A percentile compares a stretch with the other conserved stretches of the same genome.
Evolutionary conservation across 2,329 filamentous ascomycete species (phyloP).

Genomic region (Colletotrichum neosansevieriae): DNA sequence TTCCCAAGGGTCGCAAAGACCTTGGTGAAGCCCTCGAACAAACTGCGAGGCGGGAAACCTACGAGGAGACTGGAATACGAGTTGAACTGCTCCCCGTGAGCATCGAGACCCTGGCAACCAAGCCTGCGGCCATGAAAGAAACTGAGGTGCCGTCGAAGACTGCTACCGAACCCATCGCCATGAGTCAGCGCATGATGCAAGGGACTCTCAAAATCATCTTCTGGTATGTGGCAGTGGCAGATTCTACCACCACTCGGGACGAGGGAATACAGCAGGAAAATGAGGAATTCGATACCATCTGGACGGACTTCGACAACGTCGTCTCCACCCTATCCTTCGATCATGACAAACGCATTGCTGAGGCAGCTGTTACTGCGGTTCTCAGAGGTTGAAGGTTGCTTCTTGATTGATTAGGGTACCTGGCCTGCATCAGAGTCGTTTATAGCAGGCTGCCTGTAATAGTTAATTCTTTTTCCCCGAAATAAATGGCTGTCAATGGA

Average conservation of each 20-base stretch:
- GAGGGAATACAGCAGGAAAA: not conserved
- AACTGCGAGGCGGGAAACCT: slow-evolving; percentile 40
- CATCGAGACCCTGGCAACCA: not conserved
- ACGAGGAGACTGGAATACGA: slow-evolving; percentile 39
- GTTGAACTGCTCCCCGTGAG: not conserved
- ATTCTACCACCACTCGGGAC: not conserved
- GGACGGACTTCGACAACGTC: not conserved
- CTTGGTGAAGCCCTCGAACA: slow-evolving; percentile 35
- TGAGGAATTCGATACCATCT: not conserved
- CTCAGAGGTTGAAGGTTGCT: not conserved
- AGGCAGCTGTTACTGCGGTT: not conserved
- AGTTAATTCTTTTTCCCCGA: too few relatives aligned
- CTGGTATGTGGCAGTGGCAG: not conserved
- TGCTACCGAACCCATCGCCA: not conserved
- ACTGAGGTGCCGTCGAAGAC: too few relatives aligned
- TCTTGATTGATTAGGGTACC: too few relatives aligned
- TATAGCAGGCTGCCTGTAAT: too few relatives aligned
- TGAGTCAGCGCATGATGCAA: not conserved
- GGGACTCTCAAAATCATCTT: not conserved
- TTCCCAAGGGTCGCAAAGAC: slow-evolving; percentile 42
- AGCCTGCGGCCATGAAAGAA: not conserved
- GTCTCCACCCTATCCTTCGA: not conserved
- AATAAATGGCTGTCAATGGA: too few relatives aligned
- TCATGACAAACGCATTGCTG: not conserved
- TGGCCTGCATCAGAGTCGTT: too few relatives aligned